phyloP scores from a whole-genome alignment of 129 eudicot species.

The Flaveria robusta region DNA sequence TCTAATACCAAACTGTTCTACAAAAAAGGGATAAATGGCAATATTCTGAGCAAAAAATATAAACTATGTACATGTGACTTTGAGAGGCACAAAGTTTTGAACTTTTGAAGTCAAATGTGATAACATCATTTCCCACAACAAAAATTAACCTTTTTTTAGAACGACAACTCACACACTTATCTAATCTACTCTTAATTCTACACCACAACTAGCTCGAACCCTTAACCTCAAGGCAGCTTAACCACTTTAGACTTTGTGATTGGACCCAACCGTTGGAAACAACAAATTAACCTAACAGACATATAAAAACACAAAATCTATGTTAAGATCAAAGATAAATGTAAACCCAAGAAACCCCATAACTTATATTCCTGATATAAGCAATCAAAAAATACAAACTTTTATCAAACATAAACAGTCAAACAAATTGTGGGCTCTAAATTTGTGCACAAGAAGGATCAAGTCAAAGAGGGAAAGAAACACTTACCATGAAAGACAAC shows the following conservation, averaged over 20 bases:
- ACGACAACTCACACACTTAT: too few relatives aligned
- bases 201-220: too few relatives aligned
- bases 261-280: too few relatives aligned
- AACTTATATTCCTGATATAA: conserved; percentile 5
- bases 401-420: background rate
- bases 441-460: background rate
- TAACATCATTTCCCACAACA: conserved; percentile 11
- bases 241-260: too few relatives aligned
- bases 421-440: too few relatives aligned
- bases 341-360: background rate
- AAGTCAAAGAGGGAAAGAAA: conserved; percentile 9
- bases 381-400: conserved; percentile 2
- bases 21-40: background rate
- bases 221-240: too few relatives aligned
- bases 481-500: conserved; percentile 81
- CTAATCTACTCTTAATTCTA: too few relatives aligned
- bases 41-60: background rate
- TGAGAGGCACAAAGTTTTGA: background rate
- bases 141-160: too few relatives aligned
- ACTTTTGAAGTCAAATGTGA: background rate
- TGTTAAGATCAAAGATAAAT: conserved; percentile 21
- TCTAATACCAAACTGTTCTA: background rate
- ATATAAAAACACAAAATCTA: conserved; percentile 4
- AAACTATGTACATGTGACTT: conserved; percentile 2
- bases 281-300: background rate